Evolutionary conservation across 2,329 filamentous ascomycete genomes (phyloP).

Genomic region (Trichoderma sp.): DNA sequence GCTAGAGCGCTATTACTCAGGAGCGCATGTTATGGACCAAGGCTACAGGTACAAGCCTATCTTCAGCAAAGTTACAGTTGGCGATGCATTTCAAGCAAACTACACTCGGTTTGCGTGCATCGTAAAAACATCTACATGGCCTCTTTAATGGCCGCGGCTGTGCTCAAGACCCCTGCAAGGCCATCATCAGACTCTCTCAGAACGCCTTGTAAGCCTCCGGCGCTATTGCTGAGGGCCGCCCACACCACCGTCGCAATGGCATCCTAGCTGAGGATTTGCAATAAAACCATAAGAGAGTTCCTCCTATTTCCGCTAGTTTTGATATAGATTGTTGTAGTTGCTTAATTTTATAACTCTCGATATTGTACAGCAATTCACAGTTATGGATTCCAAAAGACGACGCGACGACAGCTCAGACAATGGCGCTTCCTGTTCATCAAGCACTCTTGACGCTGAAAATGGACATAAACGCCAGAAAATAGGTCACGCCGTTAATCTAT

Average conservation of each 20-base stretch:
- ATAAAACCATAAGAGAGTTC: not conserved
- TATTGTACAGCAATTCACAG: not conserved
- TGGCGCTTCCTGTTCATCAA: not conserved
- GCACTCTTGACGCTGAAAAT: not conserved
- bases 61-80: not conserved
- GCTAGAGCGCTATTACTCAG: not conserved
- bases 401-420: not conserved
- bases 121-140: not conserved
- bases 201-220: slow-evolving; percentile 5
- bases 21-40: not conserved
- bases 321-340: not conserved
- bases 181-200: not conserved
- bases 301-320: not conserved
- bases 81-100: not conserved
- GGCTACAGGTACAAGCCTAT: not conserved
- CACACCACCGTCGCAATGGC: not conserved
- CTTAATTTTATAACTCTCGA: not conserved
- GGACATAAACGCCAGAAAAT: slow-evolving; percentile 2
- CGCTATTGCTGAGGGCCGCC: not conserved
- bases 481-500: not conserved
- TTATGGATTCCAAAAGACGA: not conserved
- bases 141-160: not conserved
- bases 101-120: not conserved
- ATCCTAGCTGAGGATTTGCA: not conserved
- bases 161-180: not conserved